Evolutionary conservation across 2,329 filamentous ascomycete genomes (phyloP).

Genomic region (Paracamarosporium sp.): DNA sequence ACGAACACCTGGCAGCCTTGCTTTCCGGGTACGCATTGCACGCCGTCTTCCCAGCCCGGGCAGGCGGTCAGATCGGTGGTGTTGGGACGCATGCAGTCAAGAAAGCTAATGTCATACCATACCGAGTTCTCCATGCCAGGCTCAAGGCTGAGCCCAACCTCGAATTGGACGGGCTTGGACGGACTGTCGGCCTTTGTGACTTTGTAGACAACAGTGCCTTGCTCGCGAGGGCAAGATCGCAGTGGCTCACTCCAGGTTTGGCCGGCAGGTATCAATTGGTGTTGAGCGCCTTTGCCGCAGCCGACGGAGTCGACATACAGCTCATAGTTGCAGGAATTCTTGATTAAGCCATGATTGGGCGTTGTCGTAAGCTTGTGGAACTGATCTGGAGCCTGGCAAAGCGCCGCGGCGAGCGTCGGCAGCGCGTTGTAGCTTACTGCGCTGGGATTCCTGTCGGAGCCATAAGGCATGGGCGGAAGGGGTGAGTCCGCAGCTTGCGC

Average conservation of each 20-base stretch:
- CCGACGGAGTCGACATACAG: slow-evolving; percentile 25
- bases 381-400: neutral
- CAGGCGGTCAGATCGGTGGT: slow-evolving; percentile 10
- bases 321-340: slow-evolving; percentile 25
- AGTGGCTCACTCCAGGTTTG: slow-evolving; percentile 9
- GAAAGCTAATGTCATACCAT: slow-evolving; percentile 15
- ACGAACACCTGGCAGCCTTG: slow-evolving; percentile 10
- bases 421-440: slow-evolving; percentile 5
- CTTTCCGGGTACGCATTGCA: slow-evolving; percentile 5
- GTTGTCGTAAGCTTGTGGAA: slow-evolving; percentile 12
- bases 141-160: neutral
- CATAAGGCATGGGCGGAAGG: slow-evolving; percentile 1
- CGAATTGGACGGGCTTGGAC: slow-evolving; percentile 6
- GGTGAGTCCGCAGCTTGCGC: neutral
- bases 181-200: neutral
- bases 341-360: slow-evolving; percentile 16
- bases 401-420: neutral
- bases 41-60: slow-evolving; percentile 11
- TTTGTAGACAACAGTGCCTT: slow-evolving; percentile 5
- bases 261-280: slow-evolving; percentile 8
- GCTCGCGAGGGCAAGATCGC: slow-evolving; percentile 5
- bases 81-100: slow-evolving; percentile 8
- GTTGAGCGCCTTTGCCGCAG: neutral
- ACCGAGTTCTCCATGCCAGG: neutral
- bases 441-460: neutral